These are phyloP conservation scores for Antitrichia curtipendula DNA, from an alignment of 225 moss, liverwort and hornwort species.

Conservation along the genomic window DNA sequence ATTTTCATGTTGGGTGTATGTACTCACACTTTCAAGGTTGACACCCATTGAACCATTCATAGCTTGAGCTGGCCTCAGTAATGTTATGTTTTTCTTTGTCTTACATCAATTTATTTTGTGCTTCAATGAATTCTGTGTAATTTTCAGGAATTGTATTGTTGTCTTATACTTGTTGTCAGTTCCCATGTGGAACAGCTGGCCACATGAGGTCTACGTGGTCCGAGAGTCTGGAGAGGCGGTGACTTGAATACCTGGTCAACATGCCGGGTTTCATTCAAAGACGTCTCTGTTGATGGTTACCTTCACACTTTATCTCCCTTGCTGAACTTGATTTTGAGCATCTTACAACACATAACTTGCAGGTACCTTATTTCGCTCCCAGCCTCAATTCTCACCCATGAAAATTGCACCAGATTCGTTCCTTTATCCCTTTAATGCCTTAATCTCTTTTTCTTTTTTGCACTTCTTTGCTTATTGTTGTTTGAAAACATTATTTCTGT, in stretches of 20 bases:
- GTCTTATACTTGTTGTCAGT: not conserved
- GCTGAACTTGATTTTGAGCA: not conserved
- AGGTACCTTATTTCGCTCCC: not conserved
- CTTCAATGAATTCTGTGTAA: not conserved
- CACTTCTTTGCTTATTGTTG: not conserved
- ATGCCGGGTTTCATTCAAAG: not conserved
- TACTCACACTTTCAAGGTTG: conserved; percentile 11
- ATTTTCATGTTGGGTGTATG: conserved; percentile 14
- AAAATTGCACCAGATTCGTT: not conserved
- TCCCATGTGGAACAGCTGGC: not conserved
- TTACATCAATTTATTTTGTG: not conserved
- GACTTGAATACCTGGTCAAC: not conserved
- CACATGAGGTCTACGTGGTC: not conserved
- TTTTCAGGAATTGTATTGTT: not conserved
- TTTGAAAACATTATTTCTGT: not conserved
- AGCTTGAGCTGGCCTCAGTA: conserved; percentile 15
- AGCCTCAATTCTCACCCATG: not conserved
- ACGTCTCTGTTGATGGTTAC: too few relatives aligned
- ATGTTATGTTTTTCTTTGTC: not conserved
- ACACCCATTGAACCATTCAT: conserved; percentile 3
- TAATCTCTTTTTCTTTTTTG: not conserved
- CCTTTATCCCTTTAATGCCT: not conserved
- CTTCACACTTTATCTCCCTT: not conserved
- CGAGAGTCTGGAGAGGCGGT: not conserved
- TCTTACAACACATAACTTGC: not conserved